phyloP scores from a whole-genome alignment of 768 basidiomycete species.

The Coprinopsis sp. region DNA sequence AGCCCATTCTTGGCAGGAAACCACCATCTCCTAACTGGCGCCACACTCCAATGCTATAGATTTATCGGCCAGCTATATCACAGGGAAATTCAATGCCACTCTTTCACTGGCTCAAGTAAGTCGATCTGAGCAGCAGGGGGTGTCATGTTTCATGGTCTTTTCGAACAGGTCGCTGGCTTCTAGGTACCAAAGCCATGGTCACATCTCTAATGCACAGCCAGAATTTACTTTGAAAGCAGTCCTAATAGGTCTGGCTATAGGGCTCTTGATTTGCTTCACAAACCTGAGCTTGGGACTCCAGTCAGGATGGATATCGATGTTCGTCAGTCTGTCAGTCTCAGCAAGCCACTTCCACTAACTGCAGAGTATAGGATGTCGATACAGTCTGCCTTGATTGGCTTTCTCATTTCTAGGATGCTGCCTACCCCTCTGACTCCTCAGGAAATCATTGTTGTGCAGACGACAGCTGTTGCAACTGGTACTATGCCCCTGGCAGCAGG shows the following conservation, averaged over 20 bases:
- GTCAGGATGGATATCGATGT: conserved; percentile 91
- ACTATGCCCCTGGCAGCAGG: conserved; percentile 81
- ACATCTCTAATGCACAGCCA: conserved; percentile 25
- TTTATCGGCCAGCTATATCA: background rate
- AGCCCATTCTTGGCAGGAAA: too few relatives aligned
- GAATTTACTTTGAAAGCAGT: conserved; percentile 57
- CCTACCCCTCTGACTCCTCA: conserved; percentile 77
- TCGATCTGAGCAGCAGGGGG: background rate
- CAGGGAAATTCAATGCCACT: background rate
- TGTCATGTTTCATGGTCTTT: background rate
- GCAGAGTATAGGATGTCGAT: conserved; percentile 75
- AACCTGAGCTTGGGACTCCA: conserved; percentile 87
- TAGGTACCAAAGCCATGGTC: background rate
- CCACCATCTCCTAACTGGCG: too few relatives aligned
- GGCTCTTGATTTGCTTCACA: conserved; percentile 86
- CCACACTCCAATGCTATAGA: too few relatives aligned
- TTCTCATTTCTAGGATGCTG: conserved; percentile 72
- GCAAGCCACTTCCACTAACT: background rate
- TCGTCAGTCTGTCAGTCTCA: conserved; percentile 14
- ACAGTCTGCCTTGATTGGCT: conserved; percentile 91
- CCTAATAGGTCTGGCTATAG: conserved; percentile 73
- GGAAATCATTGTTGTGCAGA: conserved; percentile 92
- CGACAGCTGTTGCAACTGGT: conserved; percentile 93
- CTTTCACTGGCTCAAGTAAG: conserved; percentile 21
- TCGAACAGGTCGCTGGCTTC: conserved; percentile 1